Conservation (phyloP, 371 early-diverging fungal species). For the Capillidium rhysosporum region DNA sequence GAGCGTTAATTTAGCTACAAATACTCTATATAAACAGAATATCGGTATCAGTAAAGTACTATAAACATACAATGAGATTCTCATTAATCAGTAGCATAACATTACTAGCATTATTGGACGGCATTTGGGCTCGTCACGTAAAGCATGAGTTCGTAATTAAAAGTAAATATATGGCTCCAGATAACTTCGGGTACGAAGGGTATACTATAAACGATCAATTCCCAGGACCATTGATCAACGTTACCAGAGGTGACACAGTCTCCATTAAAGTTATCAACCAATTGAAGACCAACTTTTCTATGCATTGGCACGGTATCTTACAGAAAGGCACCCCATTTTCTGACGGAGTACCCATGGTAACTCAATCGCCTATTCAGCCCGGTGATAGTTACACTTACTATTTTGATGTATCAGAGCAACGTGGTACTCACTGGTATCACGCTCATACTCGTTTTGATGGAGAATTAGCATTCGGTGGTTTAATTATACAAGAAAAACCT, state of each 20-base stretch:
- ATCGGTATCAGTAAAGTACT: no score
- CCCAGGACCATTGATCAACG: slow-evolving; percentile 20
- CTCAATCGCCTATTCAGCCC: slow-evolving; percentile 16
- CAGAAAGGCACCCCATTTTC: slow-evolving; percentile 6
- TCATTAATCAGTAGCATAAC: no score
- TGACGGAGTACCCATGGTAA: slow-evolving; percentile 7
- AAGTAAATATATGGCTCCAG: no score
- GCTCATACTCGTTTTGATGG: slow-evolving; percentile 8
- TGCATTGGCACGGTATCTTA: slow-evolving; percentile 11
- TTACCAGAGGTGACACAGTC: slow-evolving; percentile 16
- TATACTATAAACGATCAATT: slow-evolving; percentile 16
- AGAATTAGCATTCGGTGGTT: slow-evolving; percentile 1
- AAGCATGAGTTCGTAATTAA: no score
- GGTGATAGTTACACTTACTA: slow-evolving; percentile 14
- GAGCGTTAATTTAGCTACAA: no score
- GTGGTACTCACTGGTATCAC: slow-evolving; percentile 22
- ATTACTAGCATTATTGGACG: no score
- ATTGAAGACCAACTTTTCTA: slow-evolving; percentile 7
- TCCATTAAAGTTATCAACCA: slow-evolving; percentile 16
- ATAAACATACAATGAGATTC: no score
- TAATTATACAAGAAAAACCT: slow-evolving; percentile 13
- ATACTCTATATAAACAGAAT: no score
- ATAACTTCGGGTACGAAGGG: no score
- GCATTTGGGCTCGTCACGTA: no score
- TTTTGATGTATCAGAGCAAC: slow-evolving; percentile 13